Conservation (phyloP, 306 rosid genomes). For the Gillenia trifoliata region DNA sequence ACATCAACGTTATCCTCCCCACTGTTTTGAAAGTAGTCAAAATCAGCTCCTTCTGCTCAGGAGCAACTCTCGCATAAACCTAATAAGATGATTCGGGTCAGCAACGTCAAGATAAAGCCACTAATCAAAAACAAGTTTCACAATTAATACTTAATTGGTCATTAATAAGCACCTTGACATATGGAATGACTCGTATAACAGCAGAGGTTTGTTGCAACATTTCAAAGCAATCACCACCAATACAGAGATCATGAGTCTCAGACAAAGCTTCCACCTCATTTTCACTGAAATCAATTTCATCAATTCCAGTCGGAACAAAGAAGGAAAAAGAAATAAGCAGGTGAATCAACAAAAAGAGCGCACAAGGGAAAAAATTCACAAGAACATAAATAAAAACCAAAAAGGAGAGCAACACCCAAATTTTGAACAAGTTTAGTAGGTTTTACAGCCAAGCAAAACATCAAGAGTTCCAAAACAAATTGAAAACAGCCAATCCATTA, state of each 20-base stretch:
- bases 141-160: background rate
- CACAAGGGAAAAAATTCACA: background rate
- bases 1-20: conserved; percentile 91
- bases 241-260: conserved; percentile 85
- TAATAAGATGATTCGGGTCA: conserved; percentile 26
- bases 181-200: conserved; percentile 71
- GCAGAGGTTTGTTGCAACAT: conserved; percentile 84
- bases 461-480: background rate
- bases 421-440: background rate
- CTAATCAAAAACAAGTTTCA: conserved; percentile 11
- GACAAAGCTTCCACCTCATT: conserved; percentile 79
- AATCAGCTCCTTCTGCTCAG: conserved; percentile 96
- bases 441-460: background rate
- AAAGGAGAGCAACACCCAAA: background rate
- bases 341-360: conserved; percentile 1
- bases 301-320: background rate
- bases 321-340: background rate
- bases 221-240: conserved; percentile 93
- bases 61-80: conserved; percentile 99
- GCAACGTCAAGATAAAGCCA: conserved; percentile 22
- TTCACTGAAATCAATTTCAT: conserved; percentile 45
- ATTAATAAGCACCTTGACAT: conserved; percentile 58
- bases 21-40: conserved; percentile 93
- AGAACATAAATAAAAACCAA: background rate
- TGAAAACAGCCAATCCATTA: background rate